Conservation (phyloP, 352 stramenopile species). For the Pythium brassicae region DNA sequence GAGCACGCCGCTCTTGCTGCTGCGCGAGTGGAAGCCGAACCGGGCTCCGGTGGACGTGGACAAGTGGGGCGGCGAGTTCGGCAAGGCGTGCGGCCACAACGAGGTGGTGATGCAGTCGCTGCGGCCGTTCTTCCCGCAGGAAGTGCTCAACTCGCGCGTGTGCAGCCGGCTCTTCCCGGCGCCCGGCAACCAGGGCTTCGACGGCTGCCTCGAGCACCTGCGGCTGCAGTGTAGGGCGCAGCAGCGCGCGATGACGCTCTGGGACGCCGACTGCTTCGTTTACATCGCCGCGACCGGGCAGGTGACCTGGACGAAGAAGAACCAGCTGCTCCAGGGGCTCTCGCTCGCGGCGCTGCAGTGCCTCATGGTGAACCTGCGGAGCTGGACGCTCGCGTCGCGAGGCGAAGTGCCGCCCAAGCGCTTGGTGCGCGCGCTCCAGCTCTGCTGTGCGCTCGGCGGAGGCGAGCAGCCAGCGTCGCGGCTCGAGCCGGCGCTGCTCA, state of each 20-base stretch:
- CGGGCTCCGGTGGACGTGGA: constrained; percentile 57
- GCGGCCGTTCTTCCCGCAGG: constrained; percentile 81
- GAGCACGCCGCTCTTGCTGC: not conserved
- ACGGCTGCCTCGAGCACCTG: constrained; percentile 87
- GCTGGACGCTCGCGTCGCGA: constrained; percentile 38
- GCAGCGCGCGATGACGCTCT: constrained; percentile 64
- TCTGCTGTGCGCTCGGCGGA: constrained; percentile 46
- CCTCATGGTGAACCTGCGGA: constrained; percentile 38
- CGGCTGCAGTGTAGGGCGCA: constrained; percentile 48
- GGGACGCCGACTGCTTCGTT: constrained; percentile 80
- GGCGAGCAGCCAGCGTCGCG: constrained; percentile 14
- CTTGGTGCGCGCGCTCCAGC: constrained; percentile 41
- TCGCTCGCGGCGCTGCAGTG: constrained; percentile 58
- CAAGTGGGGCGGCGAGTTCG: constrained; percentile 78
- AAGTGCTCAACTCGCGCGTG: constrained; percentile 86
- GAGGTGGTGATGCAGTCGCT: constrained; percentile 86
- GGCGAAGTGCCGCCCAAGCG: constrained; percentile 30
- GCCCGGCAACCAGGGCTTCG: constrained; percentile 85
- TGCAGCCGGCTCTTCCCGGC: constrained; percentile 76
- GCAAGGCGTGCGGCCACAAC: constrained; percentile 88
- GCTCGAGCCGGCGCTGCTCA: constrained; percentile 32
- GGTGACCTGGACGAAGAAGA: constrained; percentile 62
- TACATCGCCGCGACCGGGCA: constrained; percentile 45
- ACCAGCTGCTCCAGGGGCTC: constrained; percentile 45
- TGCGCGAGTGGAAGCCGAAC: constrained; percentile 69